phyloP scores from a whole-genome alignment of 73 alveolate genomes.

The Paraurostyla sp. region DNA sequence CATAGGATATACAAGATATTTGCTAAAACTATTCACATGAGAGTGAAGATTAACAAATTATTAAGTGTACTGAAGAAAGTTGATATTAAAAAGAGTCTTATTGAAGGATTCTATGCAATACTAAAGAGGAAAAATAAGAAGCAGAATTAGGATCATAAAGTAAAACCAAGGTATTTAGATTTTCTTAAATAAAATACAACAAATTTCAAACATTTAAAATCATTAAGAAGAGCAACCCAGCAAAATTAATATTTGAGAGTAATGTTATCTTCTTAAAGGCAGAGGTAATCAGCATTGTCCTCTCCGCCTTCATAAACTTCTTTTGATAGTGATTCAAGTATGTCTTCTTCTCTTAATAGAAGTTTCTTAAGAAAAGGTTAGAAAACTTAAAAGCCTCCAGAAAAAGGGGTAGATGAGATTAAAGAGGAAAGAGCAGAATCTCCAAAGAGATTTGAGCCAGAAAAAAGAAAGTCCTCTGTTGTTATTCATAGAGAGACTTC shows the following conservation, averaged over 20 bases:
- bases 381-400: no score
- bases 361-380: neutral
- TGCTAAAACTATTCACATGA: neutral
- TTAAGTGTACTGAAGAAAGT: neutral
- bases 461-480: neutral
- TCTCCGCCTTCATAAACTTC: no score
- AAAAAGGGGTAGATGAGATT: no score
- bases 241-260: neutral
- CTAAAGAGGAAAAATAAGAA: neutral
- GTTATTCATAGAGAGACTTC: slow-evolving; percentile 20
- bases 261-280: no score
- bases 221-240: neutral
- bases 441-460: no score
- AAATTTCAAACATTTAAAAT: neutral
- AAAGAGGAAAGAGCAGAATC: no score
- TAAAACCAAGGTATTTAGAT: slow-evolving; percentile 20
- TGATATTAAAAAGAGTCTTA: neutral
- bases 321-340: no score
- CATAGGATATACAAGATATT: slow-evolving; percentile 1
- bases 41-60: neutral
- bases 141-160: neutral
- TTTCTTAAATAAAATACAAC: neutral
- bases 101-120: neutral
- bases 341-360: neutral
- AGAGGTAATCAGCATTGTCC: no score